Evolutionary conservation across 2,329 filamentous ascomycete species (phyloP).

Genomic region (Escovopsis sp.): DNA sequence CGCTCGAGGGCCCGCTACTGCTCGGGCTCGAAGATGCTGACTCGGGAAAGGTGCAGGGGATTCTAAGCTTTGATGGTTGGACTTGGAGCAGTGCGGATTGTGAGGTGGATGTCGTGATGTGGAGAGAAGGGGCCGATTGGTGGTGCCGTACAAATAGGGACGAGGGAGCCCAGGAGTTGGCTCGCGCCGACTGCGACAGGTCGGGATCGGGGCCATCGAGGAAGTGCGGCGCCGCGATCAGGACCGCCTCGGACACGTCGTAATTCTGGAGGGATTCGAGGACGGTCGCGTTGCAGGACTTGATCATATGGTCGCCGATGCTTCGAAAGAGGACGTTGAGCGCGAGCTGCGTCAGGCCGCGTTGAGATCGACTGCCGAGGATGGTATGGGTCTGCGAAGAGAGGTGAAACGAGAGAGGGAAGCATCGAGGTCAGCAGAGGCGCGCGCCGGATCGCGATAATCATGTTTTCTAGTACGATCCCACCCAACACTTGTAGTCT

Average conservation of each 20-base stretch:
- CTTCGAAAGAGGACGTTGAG: constrained; percentile 83
- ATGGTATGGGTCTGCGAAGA: constrained; percentile 74
- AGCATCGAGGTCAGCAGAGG: background rate
- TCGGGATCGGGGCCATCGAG: constrained; percentile 68
- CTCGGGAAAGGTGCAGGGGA: constrained; percentile 17
- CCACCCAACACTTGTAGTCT: too few relatives aligned
- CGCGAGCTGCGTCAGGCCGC: constrained; percentile 80
- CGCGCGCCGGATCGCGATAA: background rate
- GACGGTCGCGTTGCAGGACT: constrained; percentile 40
- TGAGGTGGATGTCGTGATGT: constrained; percentile 13
- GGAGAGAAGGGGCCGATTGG: constrained; percentile 20
- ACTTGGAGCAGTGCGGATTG: background rate
- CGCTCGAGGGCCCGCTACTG: constrained; percentile 29
- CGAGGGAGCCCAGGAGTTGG: constrained; percentile 50
- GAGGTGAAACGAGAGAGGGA: background rate
- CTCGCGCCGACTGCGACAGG: constrained; percentile 35
- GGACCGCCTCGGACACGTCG: constrained; percentile 66
- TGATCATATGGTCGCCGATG: constrained; percentile 55
- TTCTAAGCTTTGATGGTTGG: constrained; percentile 1
- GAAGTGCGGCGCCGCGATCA: constrained; percentile 60
- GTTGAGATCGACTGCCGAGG: constrained; percentile 70
- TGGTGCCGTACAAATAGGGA: constrained; percentile 47
- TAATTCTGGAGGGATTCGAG: constrained; percentile 61
- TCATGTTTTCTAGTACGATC: too few relatives aligned
- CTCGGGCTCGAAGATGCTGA: constrained; percentile 19